These are phyloP conservation scores for Eucalyptus globulus DNA, from an alignment of 345 rosid species.

Conservation along the genomic window DNA sequence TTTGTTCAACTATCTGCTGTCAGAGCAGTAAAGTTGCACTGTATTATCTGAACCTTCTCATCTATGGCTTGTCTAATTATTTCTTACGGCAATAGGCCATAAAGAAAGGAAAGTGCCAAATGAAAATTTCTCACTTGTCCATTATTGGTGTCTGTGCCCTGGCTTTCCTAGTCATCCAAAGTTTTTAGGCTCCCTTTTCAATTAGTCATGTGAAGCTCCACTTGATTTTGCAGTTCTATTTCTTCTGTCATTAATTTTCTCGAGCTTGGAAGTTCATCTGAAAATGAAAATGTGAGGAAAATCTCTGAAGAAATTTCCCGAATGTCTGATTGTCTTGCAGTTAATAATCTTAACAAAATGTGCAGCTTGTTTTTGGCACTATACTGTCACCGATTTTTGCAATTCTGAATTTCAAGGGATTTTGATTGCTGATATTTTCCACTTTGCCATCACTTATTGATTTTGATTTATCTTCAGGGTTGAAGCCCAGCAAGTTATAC, in stretches of 20 bases:
- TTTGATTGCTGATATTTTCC: background rate
- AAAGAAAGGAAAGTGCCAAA: background rate
- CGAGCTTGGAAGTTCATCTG: background rate
- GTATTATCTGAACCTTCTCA: background rate
- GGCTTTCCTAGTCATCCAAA: background rate
- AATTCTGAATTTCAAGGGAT: background rate
- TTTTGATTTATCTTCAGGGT: conserved; percentile 25
- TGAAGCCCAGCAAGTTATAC: conserved; percentile 44
- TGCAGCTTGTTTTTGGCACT: background rate
- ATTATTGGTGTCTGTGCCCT: background rate
- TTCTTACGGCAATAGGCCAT: background rate
- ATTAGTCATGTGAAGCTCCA: background rate
- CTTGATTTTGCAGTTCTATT: background rate
- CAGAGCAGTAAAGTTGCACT: background rate
- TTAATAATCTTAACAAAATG: background rate
- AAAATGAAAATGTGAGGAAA: background rate
- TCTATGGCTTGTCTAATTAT: accelerated
- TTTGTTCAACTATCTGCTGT: background rate
- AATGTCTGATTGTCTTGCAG: background rate
- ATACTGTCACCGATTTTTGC: background rate
- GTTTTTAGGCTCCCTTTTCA: background rate
- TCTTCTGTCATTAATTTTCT: background rate
- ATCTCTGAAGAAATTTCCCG: background rate
- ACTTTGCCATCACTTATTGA: background rate
- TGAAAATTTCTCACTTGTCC: background rate